Evolutionary conservation across 2,329 filamentous ascomycete genomes (phyloP).

Genomic region (Mollisiaceae sp.): DNA sequence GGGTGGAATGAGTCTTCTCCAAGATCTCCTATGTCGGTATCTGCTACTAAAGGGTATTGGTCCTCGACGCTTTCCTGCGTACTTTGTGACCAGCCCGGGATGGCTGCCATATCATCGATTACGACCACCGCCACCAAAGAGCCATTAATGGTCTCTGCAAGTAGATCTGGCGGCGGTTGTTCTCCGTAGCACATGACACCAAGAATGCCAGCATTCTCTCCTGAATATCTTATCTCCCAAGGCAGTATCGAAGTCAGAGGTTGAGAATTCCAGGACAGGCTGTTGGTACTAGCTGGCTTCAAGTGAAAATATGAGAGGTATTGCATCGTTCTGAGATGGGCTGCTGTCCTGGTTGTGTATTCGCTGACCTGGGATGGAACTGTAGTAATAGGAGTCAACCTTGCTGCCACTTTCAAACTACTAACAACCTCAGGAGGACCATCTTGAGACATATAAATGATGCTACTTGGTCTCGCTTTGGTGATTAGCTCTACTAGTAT

Average conservation of each 20-base stretch:
- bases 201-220: constrained; percentile 57
- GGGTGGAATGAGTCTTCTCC: constrained; percentile 17
- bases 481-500: constrained; percentile 63
- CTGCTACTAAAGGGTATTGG: constrained; percentile 13
- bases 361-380: constrained; percentile 66
- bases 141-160: constrained; percentile 72
- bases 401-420: constrained; percentile 50
- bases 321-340: constrained; percentile 74
- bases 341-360: constrained; percentile 61
- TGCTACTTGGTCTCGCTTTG: constrained; percentile 60
- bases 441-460: constrained; percentile 72
- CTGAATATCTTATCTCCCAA: constrained; percentile 65
- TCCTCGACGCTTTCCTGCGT: constrained; percentile 4
- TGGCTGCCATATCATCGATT: constrained; percentile 59
- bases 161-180: constrained; percentile 60
- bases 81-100: constrained; percentile 45
- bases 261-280: constrained; percentile 52
- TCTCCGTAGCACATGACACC: constrained; percentile 73
- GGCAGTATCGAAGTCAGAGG: constrained; percentile 64
- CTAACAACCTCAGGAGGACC: constrained; percentile 64
- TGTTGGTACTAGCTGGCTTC: constrained; percentile 32
- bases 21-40: constrained; percentile 22
- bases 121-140: constrained; percentile 69
- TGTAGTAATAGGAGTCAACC: constrained; percentile 49
- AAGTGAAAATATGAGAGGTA: constrained; percentile 80